Base-by-base conservation (phyloP, 2,329 filamentous ascomycete species). In the Phialemonium atrogriseum region DNA sequence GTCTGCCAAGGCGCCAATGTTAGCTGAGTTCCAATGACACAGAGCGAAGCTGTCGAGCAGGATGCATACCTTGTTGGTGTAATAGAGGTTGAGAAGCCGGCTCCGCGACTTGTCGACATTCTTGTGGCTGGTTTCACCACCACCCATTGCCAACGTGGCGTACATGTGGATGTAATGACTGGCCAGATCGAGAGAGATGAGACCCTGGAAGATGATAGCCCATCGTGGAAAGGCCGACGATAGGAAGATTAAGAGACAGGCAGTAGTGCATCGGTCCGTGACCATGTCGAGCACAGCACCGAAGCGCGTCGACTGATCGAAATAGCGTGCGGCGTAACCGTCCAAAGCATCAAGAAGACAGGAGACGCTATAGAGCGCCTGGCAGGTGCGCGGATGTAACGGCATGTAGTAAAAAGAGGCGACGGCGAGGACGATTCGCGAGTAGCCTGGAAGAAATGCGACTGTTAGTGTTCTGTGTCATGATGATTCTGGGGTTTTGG, bases 151-250 rank as follows among this genome's bases (percentile, higher is more conserved):
- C 50, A 95, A 66, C 1, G 87, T 94, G 10, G 88, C 85, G 55
- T 94, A 96, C 91, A 98, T 98, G 65, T 98, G 91, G 69, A 96
- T 89, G 56, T 96, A 98, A 60, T 98, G 91, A 56, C 87, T 94
- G 17, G 91, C 84, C 43, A 98, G 72, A 59, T 98, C 91, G 48
- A 98, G 64, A 34, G 82, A 83, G 58, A 98, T 94, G 51, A 98
- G 64, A 26, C 81, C 77, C 66, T 98, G 91, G 71, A 98, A 98
- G 37, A 96, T 53, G 46, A 96, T 87, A 43, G 85, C 80, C 81
- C 86, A 96, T 35, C 88, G 77, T 5, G 91, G 91, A 63, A 94
- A 98, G 13, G 91, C 91, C 10, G 86, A 93, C 24, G 85, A 86
- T 40, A 98, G 64, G 66, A 96, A 98, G 30, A 96, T 88, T 29